phyloP scores from a whole-genome alignment of 495 filamentous ascomycete species.

The Neurospora africana region DNA sequence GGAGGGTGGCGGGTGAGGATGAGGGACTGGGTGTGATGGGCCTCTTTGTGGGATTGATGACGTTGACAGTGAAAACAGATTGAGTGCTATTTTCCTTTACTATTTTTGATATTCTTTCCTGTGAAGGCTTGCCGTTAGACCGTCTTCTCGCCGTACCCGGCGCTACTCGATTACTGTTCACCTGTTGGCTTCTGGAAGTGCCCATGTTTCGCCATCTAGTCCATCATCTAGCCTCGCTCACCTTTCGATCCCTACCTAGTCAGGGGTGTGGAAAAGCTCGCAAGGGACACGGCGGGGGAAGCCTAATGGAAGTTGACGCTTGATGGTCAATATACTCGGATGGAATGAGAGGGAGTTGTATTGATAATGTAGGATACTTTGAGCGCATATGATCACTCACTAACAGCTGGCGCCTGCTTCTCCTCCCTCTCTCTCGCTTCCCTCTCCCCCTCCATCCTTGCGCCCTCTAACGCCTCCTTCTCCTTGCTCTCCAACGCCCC shows the following conservation, averaged over 20 bases:
- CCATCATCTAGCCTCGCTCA: no score
- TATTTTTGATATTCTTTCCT: background rate
- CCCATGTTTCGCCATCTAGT: no score
- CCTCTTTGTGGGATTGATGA: background rate
- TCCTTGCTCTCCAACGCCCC: constrained; percentile 35
- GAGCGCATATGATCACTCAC: background rate
- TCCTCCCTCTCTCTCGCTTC: background rate
- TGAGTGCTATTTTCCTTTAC: background rate
- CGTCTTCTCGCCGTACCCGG: no score
- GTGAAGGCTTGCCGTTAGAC: no score
- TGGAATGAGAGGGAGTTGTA: background rate
- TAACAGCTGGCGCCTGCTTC: background rate
- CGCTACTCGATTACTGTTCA: no score
- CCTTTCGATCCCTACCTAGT: no score
- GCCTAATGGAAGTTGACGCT: no score
- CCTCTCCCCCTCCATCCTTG: background rate
- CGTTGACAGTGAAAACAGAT: background rate
- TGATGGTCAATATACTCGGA: no score
- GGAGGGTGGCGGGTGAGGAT: background rate
- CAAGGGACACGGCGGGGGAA: no score
- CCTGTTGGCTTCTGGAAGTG: no score
- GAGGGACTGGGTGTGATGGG: background rate
- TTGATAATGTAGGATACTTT: background rate
- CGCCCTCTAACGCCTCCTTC: constrained; percentile 10
- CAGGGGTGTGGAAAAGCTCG: no score